Evolutionary conservation across 495 filamentous ascomycete species (phyloP), one percentile per base, ranked within the genome.

Genomic region (Aspergillus egyptiacus): DNA sequence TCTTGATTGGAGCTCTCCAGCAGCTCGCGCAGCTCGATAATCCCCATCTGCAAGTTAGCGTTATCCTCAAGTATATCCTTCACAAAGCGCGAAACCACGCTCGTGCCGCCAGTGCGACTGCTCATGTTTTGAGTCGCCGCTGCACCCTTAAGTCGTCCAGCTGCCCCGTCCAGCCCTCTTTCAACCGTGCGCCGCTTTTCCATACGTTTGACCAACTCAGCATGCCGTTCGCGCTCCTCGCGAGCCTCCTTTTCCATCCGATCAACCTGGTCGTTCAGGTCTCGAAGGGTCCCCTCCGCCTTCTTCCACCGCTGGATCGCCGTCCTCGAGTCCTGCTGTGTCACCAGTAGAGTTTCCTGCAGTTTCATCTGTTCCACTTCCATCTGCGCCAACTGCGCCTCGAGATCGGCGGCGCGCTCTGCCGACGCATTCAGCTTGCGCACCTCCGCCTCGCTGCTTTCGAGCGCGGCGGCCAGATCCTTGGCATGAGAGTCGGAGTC

Each of bases 21-120:
- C 85, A 96, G 84, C 62, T 95, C 91, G 14, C 91, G 76, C 27
- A 98, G 70, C 65, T 98, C 91, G 46, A 88, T 79, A 39, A 96
- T 91, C 10, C 86, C 89, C 45, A 89, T 75, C 60, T 96, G 91
- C 39, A 98, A 71, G 55, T 89, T 94, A 11, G 88, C 88, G 60
- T 98, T 98, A 61, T 98, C 91, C 59, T 94, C 86, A 28, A 98
- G 67, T 36, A 98, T 90, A 57, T 96, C 91, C 60, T 89, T 89
- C 46, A 98, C 91, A 51, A 98, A 96, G 57, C 89, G 86, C 27
- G 87, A 90, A 6, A 96, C 86, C 11, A 94, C 88, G 46, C 72
- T 79, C 30, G 77, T 76, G 6, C 78, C 74, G 47, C 60, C 62
- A 37, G 75, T 73, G 8, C 76, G 77, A n/a, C n/a, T n/a, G 5